Evolutionary conservation across 805 yeast species (phyloP), one percentile per base, ranked within the genome.

Genomic region (Nakazawaea anatomiae): DNA sequence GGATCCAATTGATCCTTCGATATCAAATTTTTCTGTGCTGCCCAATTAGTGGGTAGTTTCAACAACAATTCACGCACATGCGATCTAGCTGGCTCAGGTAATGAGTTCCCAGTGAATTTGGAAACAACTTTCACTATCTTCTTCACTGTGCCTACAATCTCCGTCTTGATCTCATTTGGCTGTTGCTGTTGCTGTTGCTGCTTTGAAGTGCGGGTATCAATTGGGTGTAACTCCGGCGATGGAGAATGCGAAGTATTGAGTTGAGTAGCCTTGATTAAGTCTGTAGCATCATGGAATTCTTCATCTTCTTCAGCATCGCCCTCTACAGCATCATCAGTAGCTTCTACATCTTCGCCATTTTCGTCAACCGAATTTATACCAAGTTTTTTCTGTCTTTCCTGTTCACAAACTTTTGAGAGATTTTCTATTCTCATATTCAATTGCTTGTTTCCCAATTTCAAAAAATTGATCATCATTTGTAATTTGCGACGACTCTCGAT

Each of bases 41-140:
- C 79, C 92, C 92, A 79, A 59, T 83, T 77, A 39, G 76, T 67
- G 0, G 98, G 99, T 44, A 92, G 72, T 52, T 79, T 77, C 47
- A 94, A 71, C 12, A 92, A 75, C 39, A 86, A 83, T 55, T 85
- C 87, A 38, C 97, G 76, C 11, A 94, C 95, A 47, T 86, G 83
- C 1, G 85, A 72, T 56, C 96, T 79, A 6, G 90, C 89, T 3
- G 88, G 87, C 56, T 85, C 89, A 6, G 90, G 89, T 35, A 86
- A 65, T 3, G 89, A 80, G 53, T 75, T 80, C 0, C 91, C 89
- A 1, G 90, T 87, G 58, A 89, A 88, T 55, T 87, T 87, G 4
- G 97, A 88, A 9, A 94, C 87, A 39, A 92, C 80, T 40, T 83
- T 80, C 36, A 91, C 90, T 44, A 90, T 89, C 62, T 89, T 92